Conservation (phyloP, 2,329 filamentous ascomycete species). For the Penicillium hesseltinei region DNA sequence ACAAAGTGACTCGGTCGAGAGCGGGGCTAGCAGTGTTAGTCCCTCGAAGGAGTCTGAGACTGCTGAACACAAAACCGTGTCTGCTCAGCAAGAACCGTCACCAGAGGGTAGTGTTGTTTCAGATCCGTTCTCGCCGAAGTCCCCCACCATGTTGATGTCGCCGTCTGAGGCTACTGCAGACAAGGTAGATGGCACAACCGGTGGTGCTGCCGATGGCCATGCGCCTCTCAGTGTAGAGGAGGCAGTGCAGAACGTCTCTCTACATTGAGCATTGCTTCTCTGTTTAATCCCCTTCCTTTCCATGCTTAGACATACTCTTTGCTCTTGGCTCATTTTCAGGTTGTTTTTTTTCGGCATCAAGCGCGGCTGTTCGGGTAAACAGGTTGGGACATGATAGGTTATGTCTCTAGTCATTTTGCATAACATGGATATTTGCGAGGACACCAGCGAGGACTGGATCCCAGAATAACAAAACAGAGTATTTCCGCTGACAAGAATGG, state of each 20-base stretch:
- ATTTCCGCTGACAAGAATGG: slow-evolving; percentile 4
- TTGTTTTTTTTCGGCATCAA: neutral
- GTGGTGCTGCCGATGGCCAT: neutral
- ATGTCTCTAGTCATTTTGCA: neutral
- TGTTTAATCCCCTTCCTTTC: neutral
- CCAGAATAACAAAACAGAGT: neutral
- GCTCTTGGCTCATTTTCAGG: neutral
- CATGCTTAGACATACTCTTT: neutral
- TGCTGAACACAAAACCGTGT: slow-evolving; percentile 4
- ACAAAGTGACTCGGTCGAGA: slow-evolving; percentile 26
- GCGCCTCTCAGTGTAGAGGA: slow-evolving; percentile 33
- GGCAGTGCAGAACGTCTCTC: slow-evolving; percentile 35
- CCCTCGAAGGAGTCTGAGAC: slow-evolving; percentile 14
- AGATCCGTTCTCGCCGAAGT: slow-evolving; percentile 25
- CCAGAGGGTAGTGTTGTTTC: slow-evolving; percentile 2
- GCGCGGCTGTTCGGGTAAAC: neutral
- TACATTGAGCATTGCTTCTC: slow-evolving; percentile 14
- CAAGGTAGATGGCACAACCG: neutral
- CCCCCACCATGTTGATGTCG: slow-evolving; percentile 19
- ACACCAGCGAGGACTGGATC: neutral
- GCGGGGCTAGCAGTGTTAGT: slow-evolving; percentile 17
- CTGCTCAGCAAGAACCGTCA: neutral
- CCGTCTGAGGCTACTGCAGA: neutral
- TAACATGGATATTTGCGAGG: neutral
- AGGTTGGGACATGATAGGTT: neutral